Evolutionary conservation across 176 grass and related monocot species (phyloP), one percentile per base, ranked within the genome.

Genomic region (Triticum turgidum): DNA sequence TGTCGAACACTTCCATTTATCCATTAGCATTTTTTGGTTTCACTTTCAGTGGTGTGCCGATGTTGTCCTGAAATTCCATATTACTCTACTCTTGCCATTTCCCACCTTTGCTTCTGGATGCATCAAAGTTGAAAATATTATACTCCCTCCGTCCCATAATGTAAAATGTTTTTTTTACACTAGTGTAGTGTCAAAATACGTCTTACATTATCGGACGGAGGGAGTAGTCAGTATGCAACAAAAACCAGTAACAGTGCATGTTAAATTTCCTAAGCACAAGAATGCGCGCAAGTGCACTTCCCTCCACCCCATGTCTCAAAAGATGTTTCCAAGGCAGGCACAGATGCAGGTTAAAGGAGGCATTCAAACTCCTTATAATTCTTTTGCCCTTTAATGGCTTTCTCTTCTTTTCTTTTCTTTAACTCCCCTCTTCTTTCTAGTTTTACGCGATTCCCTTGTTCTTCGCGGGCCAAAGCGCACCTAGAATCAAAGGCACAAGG

Each of bases 321-420:
- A 97, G 92, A 97, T 89, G 92, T 86, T 91, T 84, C 92, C 80
- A 87, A 71, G 81, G 80, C 64, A 88, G 81, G 82, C 84, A 82
- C 68, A 85, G 85, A 86, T 80, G 85, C 84, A 89, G 84, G 86
- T 69, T 68, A 89, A 90, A 93, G 88, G 87, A 81, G 44, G 84
- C 80, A 90, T 92, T 94, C 94, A 93, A 96, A 93, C 86, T 90
- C 88, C 87, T 85, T 69, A 86, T 90, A 86, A 88, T 91, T 89
- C 88, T 91, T 96, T 91, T 80, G 73, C 83, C 80, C 90, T 87
- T 91, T 91, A 88, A 92, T 92, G 85, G 80, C 94, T 92, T 94
- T 97, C 84, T 90, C 73, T 88, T 93, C 90, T 96, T 92, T 87
- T 89, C 79, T 89, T 95, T 94, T 91, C 92, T 93, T 92, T 86